Percentiles rank a stretch among this genome's conserved stretches.
These are phyloP conservation scores for Penicillium sp. DNA, from an alignment of 2,329 filamentous ascomycete species.

Conservation along the genomic window DNA sequence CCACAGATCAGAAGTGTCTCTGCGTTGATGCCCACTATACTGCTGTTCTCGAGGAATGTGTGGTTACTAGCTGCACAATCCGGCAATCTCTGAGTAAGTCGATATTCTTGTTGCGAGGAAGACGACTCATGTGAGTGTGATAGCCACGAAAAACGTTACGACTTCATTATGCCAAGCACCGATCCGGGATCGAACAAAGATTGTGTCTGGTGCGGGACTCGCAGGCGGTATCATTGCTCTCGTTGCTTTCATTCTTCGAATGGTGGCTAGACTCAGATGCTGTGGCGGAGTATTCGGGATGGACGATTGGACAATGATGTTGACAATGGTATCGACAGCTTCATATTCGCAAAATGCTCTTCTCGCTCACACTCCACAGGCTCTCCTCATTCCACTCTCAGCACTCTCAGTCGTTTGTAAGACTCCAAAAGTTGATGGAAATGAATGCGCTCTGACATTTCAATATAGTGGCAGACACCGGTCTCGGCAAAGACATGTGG, in stretches of 20 bases:
- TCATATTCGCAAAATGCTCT: not conserved
- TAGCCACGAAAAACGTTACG: constrained; percentile 47
- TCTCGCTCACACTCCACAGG: constrained; percentile 6
- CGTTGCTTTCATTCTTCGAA: constrained; percentile 35
- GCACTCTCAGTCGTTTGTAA: constrained; percentile 29
- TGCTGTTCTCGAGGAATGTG: constrained; percentile 34
- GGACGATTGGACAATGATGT: constrained; percentile 44
- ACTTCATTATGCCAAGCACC: constrained; percentile 41
- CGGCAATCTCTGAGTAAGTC: constrained; percentile 38
- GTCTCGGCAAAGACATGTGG: constrained; percentile 51
- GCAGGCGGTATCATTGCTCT: constrained; percentile 37
- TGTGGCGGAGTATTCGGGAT: constrained; percentile 39
- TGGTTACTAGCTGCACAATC: constrained; percentile 38
- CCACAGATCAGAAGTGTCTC: constrained; percentile 42
- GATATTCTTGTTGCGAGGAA: too few relatives aligned
- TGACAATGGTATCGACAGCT: constrained; percentile 30
- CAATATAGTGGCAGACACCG: constrained; percentile 39
- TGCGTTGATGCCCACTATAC: constrained; percentile 40
- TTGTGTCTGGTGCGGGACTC: constrained; percentile 36
- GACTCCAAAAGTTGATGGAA: not conserved
- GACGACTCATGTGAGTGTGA: not conserved
- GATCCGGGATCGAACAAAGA: constrained; percentile 35
- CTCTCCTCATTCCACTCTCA: constrained; percentile 25
- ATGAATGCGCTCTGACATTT: constrained; percentile 1
- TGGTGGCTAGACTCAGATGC: constrained; percentile 39